Evolutionary conservation across 129 eudicot species (phyloP).

Genomic region (Artemisia tridentata): DNA sequence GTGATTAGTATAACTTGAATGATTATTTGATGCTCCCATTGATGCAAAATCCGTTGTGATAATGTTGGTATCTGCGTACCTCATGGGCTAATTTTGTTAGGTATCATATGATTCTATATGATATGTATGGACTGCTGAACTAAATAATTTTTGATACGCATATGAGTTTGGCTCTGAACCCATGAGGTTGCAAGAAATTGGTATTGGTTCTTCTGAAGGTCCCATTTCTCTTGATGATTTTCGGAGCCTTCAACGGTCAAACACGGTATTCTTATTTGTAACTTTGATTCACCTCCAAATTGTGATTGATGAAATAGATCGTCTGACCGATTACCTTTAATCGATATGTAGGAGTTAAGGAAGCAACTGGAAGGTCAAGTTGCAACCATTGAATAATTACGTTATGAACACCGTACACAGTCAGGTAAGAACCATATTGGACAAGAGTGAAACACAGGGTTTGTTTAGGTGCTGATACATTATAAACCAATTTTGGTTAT

Average conservation of each 20-base stretch:
- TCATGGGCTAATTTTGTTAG: not conserved
- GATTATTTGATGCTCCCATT: not conserved
- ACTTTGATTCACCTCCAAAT: no score
- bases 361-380: no score
- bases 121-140: not conserved
- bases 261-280: constrained; percentile 89
- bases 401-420: no score
- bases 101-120: not conserved
- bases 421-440: no score
- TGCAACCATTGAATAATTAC: no score
- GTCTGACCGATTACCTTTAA: no score
- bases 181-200: constrained; percentile 87
- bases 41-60: not conserved
- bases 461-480: no score
- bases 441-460: no score
- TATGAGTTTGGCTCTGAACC: constrained; percentile 56
- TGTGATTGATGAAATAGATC: no score
- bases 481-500: no score
- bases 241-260: constrained; percentile 87
- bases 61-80: not conserved
- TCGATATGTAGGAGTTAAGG: no score
- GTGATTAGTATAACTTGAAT: not conserved
- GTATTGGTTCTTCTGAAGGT: constrained; percentile 90
- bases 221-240: constrained; percentile 97
- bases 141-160: constrained; percentile 25